A percentile compares a stretch with the other conserved stretches of the same genome.
Conservation (phyloP, 176 grass and related monocot species). For the Carex myosuroides region DNA sequence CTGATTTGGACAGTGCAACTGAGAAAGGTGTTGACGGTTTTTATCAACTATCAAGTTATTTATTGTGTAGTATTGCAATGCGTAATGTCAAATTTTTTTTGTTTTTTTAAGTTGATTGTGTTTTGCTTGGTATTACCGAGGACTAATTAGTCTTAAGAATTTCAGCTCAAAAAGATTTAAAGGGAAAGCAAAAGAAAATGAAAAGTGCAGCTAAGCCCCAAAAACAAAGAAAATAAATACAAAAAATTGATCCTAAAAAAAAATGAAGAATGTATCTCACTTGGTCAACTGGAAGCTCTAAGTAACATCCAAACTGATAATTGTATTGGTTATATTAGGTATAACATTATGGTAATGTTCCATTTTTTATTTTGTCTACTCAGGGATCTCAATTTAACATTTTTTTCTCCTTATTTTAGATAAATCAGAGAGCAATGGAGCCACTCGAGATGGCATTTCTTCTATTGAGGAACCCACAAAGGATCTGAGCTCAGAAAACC, state of each 20-base stretch:
- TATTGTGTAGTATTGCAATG: neutral
- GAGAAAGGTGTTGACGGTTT: neutral
- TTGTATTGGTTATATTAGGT: neutral
- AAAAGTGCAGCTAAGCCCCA: neutral
- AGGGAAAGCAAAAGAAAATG: neutral
- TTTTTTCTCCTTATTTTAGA: neutral
- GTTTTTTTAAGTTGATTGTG: neutral
- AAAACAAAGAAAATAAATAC: neutral
- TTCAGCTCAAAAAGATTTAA: neutral
- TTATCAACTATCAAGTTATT: neutral
- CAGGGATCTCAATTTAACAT: neutral
- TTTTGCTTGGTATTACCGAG: neutral
- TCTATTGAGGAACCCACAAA: neutral
- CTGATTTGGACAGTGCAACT: neutral
- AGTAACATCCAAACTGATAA: neutral
- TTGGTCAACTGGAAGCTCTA: neutral
- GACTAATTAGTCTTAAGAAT: neutral
- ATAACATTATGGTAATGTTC: neutral
- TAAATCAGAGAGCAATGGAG: neutral
- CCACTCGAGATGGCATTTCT: neutral
- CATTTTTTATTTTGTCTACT: neutral
- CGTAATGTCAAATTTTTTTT: neutral
- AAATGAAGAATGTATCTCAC: neutral
- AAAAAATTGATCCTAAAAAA: neutral
- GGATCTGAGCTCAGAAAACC: constrained; percentile 3